Evolutionary conservation across 768 basidiomycete genomes (phyloP).

Genomic region (Phaffia tasmanica): DNA sequence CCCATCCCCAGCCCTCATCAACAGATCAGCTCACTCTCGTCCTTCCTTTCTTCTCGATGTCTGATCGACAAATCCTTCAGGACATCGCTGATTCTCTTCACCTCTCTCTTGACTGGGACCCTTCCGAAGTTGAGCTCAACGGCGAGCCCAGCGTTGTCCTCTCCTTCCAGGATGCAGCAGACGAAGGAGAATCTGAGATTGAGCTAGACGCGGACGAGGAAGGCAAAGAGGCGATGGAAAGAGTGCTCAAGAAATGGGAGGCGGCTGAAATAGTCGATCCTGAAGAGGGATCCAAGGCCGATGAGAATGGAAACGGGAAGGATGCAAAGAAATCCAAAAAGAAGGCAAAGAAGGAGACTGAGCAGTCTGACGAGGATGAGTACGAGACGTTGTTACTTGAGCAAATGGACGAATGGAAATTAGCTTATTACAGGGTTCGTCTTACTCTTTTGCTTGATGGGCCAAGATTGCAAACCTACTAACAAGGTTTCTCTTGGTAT

Average conservation of each 20-base stretch:
- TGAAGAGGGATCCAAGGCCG: slow-evolving; percentile 42
- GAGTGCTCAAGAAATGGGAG: slow-evolving; percentile 78
- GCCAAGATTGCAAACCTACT: background rate
- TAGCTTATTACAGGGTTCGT: slow-evolving; percentile 70
- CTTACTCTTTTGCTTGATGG: background rate
- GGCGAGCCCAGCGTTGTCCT: slow-evolving; percentile 39
- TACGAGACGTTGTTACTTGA: too few species aligned
- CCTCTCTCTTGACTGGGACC: slow-evolving; percentile 73
- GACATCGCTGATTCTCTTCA: slow-evolving; percentile 66
- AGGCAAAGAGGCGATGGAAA: slow-evolving; percentile 57
- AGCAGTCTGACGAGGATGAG: too few species aligned
- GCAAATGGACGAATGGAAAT: slow-evolving; percentile 79
- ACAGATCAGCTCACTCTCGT: slow-evolving; percentile 50
- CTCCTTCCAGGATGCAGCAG: slow-evolving; percentile 26
- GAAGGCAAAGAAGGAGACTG: slow-evolving; percentile 54
- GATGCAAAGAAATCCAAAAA: slow-evolving; percentile 66
- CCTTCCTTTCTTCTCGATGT: slow-evolving; percentile 60
- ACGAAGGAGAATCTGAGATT: slow-evolving; percentile 30
- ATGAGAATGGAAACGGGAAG: slow-evolving; percentile 48
- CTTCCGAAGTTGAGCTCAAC: slow-evolving; percentile 62
- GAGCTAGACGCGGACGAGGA: slow-evolving; percentile 40
- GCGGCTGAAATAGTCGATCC: slow-evolving; percentile 44
- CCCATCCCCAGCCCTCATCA: slow-evolving; percentile 34
- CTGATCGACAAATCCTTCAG: slow-evolving; percentile 67
- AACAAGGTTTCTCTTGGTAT: background rate